A percentile compares a stretch with the other conserved stretches of the same genome.
These are phyloP conservation scores for Penstemon barbatus DNA, from an alignment of 257 asterid genomes.

Conservation along the genomic window DNA sequence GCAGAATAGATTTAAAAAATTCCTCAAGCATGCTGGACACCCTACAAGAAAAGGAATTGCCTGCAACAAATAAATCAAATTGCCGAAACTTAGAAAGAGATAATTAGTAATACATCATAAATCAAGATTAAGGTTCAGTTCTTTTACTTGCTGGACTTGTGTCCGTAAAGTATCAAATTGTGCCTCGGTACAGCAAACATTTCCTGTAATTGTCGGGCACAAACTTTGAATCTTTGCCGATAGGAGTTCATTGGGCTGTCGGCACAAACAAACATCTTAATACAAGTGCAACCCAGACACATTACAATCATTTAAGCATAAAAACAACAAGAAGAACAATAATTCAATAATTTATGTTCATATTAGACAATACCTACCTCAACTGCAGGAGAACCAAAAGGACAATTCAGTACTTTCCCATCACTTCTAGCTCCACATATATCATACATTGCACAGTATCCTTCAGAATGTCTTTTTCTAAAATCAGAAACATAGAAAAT, in stretches of 20 bases:
- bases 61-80: constrained; percentile 49
- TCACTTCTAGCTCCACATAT: constrained; percentile 87
- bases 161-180: constrained; percentile 78
- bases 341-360: not conserved
- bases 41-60: constrained; percentile 99
- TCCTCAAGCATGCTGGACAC: constrained; percentile 99
- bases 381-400: constrained; percentile 66
- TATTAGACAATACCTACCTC: constrained; percentile 47
- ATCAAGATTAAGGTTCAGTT: constrained; percentile 20
- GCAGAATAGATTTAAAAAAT: constrained; percentile 94
- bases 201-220: constrained; percentile 93
- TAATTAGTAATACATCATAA: not conserved
- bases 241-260: constrained; percentile 77
- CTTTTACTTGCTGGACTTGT: constrained; percentile 96
- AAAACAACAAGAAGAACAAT: constrained; percentile 4
- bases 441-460: constrained; percentile 84
- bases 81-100: not conserved
- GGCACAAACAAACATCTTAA: constrained; percentile 6
- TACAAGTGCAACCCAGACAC: constrained; percentile 18
- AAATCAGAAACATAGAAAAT: constrained; percentile 28
- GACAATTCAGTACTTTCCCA: constrained; percentile 89
- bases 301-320: not conserved
- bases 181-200: constrained; percentile 84
- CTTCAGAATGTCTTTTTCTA: constrained; percentile 68
- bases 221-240: constrained; percentile 91